Conservation (phyloP, 148 eudicot genomes). For the Rhododendron ovatum region DNA sequence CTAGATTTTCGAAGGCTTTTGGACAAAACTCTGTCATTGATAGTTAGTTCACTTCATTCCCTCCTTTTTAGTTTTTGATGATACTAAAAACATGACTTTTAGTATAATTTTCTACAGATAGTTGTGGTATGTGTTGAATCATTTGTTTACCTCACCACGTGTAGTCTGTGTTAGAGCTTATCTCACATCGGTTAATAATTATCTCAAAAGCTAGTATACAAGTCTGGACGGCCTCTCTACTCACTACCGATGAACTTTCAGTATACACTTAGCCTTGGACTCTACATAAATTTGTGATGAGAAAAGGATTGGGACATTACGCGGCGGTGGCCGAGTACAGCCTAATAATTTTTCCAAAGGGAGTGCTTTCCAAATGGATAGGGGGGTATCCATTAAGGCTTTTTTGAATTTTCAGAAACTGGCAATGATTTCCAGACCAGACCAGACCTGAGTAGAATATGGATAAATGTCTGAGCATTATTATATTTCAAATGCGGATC, state of each 20-base stretch:
- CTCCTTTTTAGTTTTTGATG: too few relatives aligned
- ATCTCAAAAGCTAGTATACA: background rate
- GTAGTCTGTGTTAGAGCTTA: too few relatives aligned
- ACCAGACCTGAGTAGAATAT: background rate
- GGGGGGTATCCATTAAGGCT: background rate
- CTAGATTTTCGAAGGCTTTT: too few relatives aligned
- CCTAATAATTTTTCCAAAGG: background rate
- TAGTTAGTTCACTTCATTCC: too few relatives aligned
- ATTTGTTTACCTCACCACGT: too few relatives aligned
- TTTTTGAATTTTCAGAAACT: background rate
- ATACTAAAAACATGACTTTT: too few relatives aligned
- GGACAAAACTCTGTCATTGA: too few relatives aligned
- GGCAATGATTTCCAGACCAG: background rate
- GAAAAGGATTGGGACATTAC: too few relatives aligned
- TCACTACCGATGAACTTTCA: background rate
- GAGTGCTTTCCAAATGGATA: background rate
- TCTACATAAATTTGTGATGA: too few relatives aligned
- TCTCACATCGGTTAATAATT: background rate
- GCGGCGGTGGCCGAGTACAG: background rate
- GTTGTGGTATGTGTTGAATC: too few relatives aligned
- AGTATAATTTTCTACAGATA: too few relatives aligned
- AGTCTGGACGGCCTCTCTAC: background rate
- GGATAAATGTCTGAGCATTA: background rate
- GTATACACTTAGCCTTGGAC: too few relatives aligned
- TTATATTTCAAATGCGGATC: constrained; percentile 25